A percentile compares a stretch with the other conserved stretches of the same genome.
These are phyloP conservation scores for Oryza rufipogon DNA, from an alignment of 176 grass and related monocot species.

Conservation along the genomic window DNA sequence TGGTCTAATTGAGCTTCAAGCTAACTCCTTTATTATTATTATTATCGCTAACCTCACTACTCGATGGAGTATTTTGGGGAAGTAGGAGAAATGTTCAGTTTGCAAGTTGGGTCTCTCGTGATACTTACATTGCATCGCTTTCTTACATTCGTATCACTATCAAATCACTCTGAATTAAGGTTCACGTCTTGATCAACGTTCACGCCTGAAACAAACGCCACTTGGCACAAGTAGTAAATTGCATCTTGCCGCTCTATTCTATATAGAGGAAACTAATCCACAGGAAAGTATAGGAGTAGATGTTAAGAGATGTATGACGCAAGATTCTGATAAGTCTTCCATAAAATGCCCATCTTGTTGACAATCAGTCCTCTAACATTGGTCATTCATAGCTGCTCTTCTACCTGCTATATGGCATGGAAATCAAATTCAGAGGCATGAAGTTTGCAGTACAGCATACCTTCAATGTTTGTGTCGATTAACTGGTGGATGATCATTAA, in stretches of 20 bases:
- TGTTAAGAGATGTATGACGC: background rate
- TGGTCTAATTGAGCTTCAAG: background rate
- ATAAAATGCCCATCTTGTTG: background rate
- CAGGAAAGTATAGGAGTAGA: slow-evolving; percentile 12
- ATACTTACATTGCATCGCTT: background rate
- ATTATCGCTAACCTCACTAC: background rate
- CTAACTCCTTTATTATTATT: slow-evolving; percentile 46
- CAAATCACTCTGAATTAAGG: background rate
- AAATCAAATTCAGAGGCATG: background rate
- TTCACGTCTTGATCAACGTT: no score
- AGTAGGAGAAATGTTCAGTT: background rate
- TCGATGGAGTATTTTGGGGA: background rate
- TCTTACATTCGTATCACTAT: background rate
- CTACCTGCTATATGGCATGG: background rate
- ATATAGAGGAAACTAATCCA: background rate
- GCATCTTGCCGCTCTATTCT: background rate
- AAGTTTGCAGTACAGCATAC: background rate
- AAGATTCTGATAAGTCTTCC: background rate
- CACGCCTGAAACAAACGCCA: background rate
- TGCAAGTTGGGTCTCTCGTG: background rate
- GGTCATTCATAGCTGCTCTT: background rate
- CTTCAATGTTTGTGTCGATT: background rate
- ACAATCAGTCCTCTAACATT: background rate
- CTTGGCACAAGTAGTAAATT: background rate
- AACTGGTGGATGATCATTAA: background rate